Evolutionary conservation across 1,139 yeast species (phyloP), one percentile per base, ranked within the genome.

Genomic region (Blastobotrys raffinosifermentans): DNA sequence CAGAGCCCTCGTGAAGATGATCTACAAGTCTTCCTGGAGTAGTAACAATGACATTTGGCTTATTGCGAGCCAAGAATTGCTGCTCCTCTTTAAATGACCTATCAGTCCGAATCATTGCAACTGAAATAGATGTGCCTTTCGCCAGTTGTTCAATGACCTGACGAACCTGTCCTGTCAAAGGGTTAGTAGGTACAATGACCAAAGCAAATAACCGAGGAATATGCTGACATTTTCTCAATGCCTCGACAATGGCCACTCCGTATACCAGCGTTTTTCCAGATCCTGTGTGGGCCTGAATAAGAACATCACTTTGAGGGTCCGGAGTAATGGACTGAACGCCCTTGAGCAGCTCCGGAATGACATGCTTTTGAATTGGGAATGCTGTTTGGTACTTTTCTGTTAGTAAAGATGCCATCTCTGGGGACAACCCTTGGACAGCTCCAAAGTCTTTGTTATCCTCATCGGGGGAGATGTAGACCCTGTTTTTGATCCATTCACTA

Each of bases 11-110:
- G 26, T 65, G 62, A 31, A 89, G 58, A 60, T 91, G 98, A 49
- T 93, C 98, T 10, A 91, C 96, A 32, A 91, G 65, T 57, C 98
- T 72, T 45, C 99, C 99, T 0, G 99, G 98, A 0, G 98, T 86
- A 4, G 87, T 67, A 2, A 91, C 73, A 1, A 91, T 54, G 5
- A 91, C 75, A 60, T 91, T 97, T 0, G 96, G 95, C 2, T 64
- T 67, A n/a, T 43, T 39, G 1, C 43, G 55, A 4, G 41, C 37
- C 20, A 84, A 59, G 46, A 70, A 73, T 1, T 50, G 49, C 18
- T 71, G 75, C 58, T 91, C 98, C 13, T 80, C 87, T 26, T 62
- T 65, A 23, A 91, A 65, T 2, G 91, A 73, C 16, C 76, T 56
- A 39, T 79, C 82, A 69, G 65, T 66, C 61, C 67, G 73, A 25